Evolutionary conservation across 441 rosid species (phyloP).

Genomic region (Codiaeum variegatum): DNA sequence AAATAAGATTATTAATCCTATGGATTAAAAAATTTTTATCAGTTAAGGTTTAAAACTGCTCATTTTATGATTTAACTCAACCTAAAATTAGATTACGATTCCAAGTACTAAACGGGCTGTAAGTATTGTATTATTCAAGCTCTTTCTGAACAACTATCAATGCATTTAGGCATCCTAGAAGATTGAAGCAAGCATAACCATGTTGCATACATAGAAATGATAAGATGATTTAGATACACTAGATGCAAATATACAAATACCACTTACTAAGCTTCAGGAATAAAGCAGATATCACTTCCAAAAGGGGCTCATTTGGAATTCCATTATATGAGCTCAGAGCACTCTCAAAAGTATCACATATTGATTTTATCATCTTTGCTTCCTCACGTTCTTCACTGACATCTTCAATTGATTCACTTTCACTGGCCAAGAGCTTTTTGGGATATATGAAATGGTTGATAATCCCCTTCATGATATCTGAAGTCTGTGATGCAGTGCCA

Average conservation of each 20-base stretch:
- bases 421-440: constrained; percentile 27
- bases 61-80: too few species aligned
- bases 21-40: too few species aligned
- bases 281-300: constrained; percentile 48
- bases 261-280: constrained; percentile 72
- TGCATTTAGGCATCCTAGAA: background rate
- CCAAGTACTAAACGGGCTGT: too few species aligned
- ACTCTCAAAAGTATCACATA: constrained; percentile 55
- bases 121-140: background rate
- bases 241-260: constrained; percentile 21
- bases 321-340: constrained; percentile 39
- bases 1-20: too few species aligned
- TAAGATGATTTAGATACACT: background rate
- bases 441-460: constrained; percentile 41
- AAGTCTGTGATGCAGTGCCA: constrained; percentile 52
- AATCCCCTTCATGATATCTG: constrained; percentile 56
- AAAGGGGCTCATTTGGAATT: constrained; percentile 56
- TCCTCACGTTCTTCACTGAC: constrained; percentile 35
- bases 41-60: too few species aligned
- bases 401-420: constrained; percentile 33
- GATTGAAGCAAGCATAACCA: background rate
- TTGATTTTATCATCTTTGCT: constrained; percentile 41
- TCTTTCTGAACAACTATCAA: background rate
- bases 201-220: background rate
- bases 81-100: too few species aligned